phyloP scores from a whole-genome alignment of 1,139 yeast genomes.

The Geotrichum australiense region DNA sequence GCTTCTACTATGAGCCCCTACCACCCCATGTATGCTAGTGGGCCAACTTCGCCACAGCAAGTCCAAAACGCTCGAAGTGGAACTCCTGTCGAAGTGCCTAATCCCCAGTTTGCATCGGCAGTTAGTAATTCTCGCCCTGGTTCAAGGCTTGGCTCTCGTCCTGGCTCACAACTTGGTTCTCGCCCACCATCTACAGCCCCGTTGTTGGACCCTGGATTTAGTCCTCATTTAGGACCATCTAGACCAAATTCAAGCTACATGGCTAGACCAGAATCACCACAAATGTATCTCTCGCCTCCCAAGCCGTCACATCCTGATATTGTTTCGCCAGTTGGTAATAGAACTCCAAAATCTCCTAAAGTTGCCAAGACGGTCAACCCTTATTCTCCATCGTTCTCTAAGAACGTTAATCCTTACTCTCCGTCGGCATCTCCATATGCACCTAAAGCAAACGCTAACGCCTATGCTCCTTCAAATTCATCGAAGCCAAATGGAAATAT shows the following conservation, averaged over 20 bases:
- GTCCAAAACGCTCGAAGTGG: conserved; percentile 3
- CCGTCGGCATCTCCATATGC: conserved; percentile 11
- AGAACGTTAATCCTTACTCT: conserved; percentile 6
- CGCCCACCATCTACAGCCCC: not conserved
- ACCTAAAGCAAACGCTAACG: conserved; percentile 2
- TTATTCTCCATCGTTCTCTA: not conserved
- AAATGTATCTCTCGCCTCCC: not conserved
- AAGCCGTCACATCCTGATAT: no score
- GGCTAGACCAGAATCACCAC: conserved; percentile 4
- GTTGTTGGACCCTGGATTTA: not conserved
- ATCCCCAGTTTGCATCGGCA: no score
- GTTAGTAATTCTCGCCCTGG: no score
- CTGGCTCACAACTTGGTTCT: not conserved
- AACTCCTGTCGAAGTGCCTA: no score
- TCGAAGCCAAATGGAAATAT: not conserved
- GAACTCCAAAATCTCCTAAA: not conserved
- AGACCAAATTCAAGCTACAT: no score
- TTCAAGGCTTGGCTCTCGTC: no score
- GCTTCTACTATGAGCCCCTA: no score
- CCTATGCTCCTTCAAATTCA: conserved; percentile 1
- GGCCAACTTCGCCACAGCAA: conserved; percentile 4
- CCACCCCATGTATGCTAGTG: not conserved
- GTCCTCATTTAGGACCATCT: not conserved
- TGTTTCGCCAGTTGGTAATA: not conserved
- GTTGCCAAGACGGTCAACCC: not conserved